Evolutionary conservation across 768 basidiomycete species (phyloP), one percentile per base, ranked within the genome.

Genomic region (Epithele typhae): DNA sequence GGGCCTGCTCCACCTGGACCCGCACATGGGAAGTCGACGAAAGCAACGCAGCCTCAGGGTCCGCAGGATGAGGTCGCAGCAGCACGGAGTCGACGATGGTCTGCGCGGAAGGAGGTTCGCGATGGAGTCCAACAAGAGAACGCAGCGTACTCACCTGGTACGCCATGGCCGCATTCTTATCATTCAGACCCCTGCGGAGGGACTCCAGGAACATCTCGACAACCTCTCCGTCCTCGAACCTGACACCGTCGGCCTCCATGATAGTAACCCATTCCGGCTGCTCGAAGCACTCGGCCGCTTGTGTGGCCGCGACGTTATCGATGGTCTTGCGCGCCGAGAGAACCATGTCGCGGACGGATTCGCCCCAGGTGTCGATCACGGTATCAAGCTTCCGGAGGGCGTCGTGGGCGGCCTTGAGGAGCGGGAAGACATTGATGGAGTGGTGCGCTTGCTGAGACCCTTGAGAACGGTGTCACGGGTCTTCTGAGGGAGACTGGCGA

Each of bases 201-300:
- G 82, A 69, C 5, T 78, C 77, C 76, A 93, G 81, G 1, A 86
- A 75, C 77, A 77, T 78, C 36, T 89, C 84, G 0, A 95, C 79
- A 43, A 83, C 69, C 54, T 97, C 92, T 1, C 68, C 73, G 58
- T 92, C 88, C 52, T 85, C 84, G 59, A 90, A 90, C 23, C 80
- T 70, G 1, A 76, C 80, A 0, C 86, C 88, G 49, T 88, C 82
- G 1, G 75, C 74, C 50, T 84, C 79, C 68, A 94, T 75, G 37
- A 95, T 71, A 18, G 82, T 81, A 14, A 78, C 65, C 81, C 92
- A 92, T 19, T 91, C 88, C 3, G 67, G 54, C 43, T 79, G 75
- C 30, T 72, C 76, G 44, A 93, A 86, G 39, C 87, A 84, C 14
- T 70, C 72, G 15, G 82, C 81, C 3, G 82, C 73, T 27, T 82